Percentiles rank a stretch among this genome's conserved stretches.
Conservation (phyloP, 441 rosid genomes). For the Aleurites moluccanus region DNA sequence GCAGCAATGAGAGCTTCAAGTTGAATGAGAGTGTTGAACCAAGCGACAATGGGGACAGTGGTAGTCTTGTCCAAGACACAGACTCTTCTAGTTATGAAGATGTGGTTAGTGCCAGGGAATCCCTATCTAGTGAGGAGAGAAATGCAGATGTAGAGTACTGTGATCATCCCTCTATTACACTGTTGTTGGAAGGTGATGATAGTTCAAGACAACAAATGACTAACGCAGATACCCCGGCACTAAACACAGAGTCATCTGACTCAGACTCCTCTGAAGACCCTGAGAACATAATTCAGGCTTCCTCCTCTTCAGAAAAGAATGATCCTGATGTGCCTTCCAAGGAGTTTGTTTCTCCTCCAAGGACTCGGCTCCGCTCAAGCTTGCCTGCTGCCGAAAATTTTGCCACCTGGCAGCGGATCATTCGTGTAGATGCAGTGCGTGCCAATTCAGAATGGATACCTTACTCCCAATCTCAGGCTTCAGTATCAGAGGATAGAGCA, state of each 20-base stretch:
- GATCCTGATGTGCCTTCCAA: constrained; percentile 29
- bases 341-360: constrained; percentile 34
- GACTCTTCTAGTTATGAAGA: constrained; percentile 65
- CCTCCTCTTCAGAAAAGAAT: constrained; percentile 46
- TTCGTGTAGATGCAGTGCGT: constrained; percentile 89
- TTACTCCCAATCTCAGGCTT: constrained; percentile 52
- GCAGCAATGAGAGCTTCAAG: constrained; percentile 37
- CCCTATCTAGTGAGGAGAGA: constrained; percentile 41
- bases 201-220: constrained; percentile 36
- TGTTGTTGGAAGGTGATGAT: constrained; percentile 46
- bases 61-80: constrained; percentile 42
- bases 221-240: constrained; percentile 48
- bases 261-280: constrained; percentile 71
- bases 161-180: constrained; percentile 51
- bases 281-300: constrained; percentile 49
- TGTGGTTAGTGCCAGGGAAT: constrained; percentile 55
- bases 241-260: constrained; percentile 64
- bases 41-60: constrained; percentile 33
- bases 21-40: constrained; percentile 33
- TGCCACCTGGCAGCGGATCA: constrained; percentile 85
- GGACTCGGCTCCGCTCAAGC: constrained; percentile 32
- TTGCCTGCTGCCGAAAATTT: constrained; percentile 54
- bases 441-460: constrained; percentile 81
- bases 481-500: constrained; percentile 64
- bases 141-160: constrained; percentile 44